Percentiles rank a stretch among this genome's conserved stretches.
Evolutionary conservation across 1,284 basidiomycete genomes (phyloP).

Genomic region (Rhodotorula mucilaginosa): DNA sequence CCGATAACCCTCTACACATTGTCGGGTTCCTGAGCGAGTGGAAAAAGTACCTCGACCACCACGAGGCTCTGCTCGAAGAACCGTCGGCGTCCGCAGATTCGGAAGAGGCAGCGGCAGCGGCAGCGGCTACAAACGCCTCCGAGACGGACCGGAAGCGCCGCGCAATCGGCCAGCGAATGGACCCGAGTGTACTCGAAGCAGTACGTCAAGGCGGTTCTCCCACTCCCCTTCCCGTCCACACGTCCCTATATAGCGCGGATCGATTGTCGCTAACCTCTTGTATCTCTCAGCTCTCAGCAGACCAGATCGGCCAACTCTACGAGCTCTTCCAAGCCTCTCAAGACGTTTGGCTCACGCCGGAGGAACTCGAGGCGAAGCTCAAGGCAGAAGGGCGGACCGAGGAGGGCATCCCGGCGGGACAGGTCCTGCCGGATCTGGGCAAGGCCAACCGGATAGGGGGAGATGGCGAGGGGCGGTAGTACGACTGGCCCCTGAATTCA

Average conservation of each 20-base stretch:
- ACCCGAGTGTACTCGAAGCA: conserved; percentile 74
- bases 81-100: conserved; percentile 50
- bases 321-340: conserved; percentile 87
- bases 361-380: conserved; percentile 15
- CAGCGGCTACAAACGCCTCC: conserved; percentile 44
- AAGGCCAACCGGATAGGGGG: conserved; percentile 12
- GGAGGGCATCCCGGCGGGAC: conserved; percentile 25
- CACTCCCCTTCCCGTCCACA: not conserved
- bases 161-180: conserved; percentile 63
- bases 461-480: not conserved
- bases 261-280: not conserved
- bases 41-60: conserved; percentile 77
- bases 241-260: too few relatives aligned
- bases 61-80: conserved; percentile 50
- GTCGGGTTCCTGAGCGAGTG: conserved; percentile 91
- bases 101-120: conserved; percentile 50
- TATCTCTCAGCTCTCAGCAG: conserved; percentile 68
- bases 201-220: conserved; percentile 50
- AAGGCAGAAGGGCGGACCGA: conserved; percentile 1
- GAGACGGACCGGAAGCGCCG: conserved; percentile 9
- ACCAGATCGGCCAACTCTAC: conserved; percentile 85
- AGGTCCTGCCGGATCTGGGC: conserved; percentile 24
- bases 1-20: conserved; percentile 79
- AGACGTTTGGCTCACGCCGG: conserved; percentile 49
- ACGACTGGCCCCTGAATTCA: not conserved